phyloP scores from a whole-genome alignment of 345 rosid genomes.

The Hibiscus syriacus region DNA sequence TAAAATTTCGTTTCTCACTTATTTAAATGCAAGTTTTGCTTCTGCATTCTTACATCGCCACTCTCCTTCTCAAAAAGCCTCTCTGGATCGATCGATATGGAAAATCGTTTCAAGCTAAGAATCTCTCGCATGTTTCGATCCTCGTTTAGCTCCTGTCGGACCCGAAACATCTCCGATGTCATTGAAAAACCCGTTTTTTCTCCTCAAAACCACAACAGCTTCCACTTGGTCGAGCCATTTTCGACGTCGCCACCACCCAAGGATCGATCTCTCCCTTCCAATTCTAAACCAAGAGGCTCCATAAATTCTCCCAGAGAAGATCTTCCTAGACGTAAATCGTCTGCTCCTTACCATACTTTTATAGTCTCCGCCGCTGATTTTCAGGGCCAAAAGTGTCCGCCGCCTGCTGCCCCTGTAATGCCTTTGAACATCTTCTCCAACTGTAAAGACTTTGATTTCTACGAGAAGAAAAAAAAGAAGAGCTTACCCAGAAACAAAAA shows the following conservation, averaged over 20 bases:
- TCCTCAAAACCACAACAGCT: conserved; percentile 13
- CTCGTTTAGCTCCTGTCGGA: conserved; percentile 53
- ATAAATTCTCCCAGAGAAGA: conserved; percentile 19
- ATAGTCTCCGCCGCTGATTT: not conserved
- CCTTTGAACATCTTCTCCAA: conserved; percentile 28
- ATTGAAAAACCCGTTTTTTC: conserved; percentile 32
- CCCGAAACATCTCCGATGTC: conserved; percentile 51
- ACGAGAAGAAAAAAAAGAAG: conserved; percentile 25
- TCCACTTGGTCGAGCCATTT: conserved; percentile 11
- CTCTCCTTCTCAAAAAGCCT: not conserved
- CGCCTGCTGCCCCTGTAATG: conserved; percentile 30
- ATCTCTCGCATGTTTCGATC: conserved; percentile 58
- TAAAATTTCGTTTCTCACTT: not conserved
- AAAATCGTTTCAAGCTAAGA: conserved; percentile 45
- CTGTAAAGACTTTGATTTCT: conserved; percentile 14
- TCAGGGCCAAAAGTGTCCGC: conserved; percentile 21
- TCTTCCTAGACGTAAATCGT: conserved; percentile 22
- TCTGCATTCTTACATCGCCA: not conserved
- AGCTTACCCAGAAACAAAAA: conserved; percentile 11
- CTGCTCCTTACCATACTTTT: conserved; percentile 20
- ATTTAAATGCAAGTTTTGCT: not conserved
- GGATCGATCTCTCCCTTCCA: conserved; percentile 31
- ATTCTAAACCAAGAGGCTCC: no score
- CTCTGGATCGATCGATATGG: conserved; percentile 29
- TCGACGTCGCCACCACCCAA: conserved; percentile 18